These are phyloP conservation scores for Plasmodium fragile DNA, from an alignment of 169 alveolate genomes.

Conservation along the genomic window DNA sequence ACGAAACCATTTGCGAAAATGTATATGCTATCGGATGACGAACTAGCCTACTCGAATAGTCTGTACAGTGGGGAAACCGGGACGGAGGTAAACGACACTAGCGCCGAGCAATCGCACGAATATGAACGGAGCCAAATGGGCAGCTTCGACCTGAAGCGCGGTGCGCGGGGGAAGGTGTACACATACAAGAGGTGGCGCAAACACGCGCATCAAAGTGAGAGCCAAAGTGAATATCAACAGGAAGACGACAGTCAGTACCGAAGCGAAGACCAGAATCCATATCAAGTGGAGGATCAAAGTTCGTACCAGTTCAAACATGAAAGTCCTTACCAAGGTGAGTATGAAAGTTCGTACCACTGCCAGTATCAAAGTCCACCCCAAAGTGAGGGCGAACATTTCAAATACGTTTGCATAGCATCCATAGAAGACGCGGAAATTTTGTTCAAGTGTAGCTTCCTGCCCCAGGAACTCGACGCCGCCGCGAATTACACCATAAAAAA, in stretches of 20 bases:
- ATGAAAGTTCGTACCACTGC: background rate
- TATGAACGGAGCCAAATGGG: background rate
- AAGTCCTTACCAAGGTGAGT: background rate
- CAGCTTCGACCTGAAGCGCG: background rate
- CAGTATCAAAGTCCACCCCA: background rate
- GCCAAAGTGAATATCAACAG: background rate
- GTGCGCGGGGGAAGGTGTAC: background rate
- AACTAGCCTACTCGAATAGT: slow-evolving; percentile 41
- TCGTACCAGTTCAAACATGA: background rate
- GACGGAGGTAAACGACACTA: slow-evolving; percentile 9
- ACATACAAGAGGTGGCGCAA: background rate
- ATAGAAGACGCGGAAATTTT: slow-evolving; percentile 57
- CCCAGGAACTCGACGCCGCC: slow-evolving; percentile 34
- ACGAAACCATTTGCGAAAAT: background rate
- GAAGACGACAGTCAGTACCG: background rate
- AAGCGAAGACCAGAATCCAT: background rate
- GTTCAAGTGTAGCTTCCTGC: slow-evolving; percentile 23
- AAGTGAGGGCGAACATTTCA: slow-evolving; percentile 1
- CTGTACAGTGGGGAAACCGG: slow-evolving; percentile 38
- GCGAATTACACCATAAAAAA: slow-evolving; percentile 50
- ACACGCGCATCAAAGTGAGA: background rate
- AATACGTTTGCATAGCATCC: slow-evolving; percentile 70
- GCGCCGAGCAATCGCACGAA: slow-evolving; percentile 12
- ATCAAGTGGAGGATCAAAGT: background rate
- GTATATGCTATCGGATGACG: slow-evolving; percentile 68